Base-by-base conservation (phyloP, 129 eudicot genomes). In the Flaveria robusta region DNA sequence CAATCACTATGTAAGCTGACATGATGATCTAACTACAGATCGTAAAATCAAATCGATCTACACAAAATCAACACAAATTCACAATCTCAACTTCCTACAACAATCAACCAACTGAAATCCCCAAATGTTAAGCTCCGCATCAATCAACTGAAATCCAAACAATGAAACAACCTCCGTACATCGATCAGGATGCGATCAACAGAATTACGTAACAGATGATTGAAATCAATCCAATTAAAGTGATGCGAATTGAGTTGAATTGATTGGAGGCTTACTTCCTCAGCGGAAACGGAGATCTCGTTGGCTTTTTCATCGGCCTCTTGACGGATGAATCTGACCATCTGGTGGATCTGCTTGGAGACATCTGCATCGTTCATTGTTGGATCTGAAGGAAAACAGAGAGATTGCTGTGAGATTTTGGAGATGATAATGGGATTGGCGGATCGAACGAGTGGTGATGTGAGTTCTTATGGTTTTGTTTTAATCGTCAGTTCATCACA, bases 251-350 rank as follows among this genome's bases (percentile, higher is more conserved):
- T 49, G 66, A 72, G 60, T 72, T 37, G 60, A 52, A 37, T 50
- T 68, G 50, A 50, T 20, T 11, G 10, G 24, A 63, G 20, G 29
- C 37, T 45, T 80, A 93, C 98, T 84, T 93, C 98, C 74, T 93
- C 98, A 39, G 98, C 98, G n/a, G 98, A 88, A 71, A 93, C 96
- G 43, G 92, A 88, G 91, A 93, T 93, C 97, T 93, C 98, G 82
- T 93, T 93, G 77, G 98, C 96, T 73, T 93, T 93, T 86, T 93
- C 98, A 69, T 93, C 92, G 50, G 98, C 98, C 79, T 93, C 98
- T 77, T 93, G 97, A 72, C 95, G 97, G 88, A 93, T 90, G 91
- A 93, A 93, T 56, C 87, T 68, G 68, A 93, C 97, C 96, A 90
- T 90, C 97, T 93, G 98, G 79, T 93, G 96, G 88, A 93, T 93